Base-by-base conservation (phyloP, 2,329 filamentous ascomycete species). In the Ceratocystis variospora region DNA sequence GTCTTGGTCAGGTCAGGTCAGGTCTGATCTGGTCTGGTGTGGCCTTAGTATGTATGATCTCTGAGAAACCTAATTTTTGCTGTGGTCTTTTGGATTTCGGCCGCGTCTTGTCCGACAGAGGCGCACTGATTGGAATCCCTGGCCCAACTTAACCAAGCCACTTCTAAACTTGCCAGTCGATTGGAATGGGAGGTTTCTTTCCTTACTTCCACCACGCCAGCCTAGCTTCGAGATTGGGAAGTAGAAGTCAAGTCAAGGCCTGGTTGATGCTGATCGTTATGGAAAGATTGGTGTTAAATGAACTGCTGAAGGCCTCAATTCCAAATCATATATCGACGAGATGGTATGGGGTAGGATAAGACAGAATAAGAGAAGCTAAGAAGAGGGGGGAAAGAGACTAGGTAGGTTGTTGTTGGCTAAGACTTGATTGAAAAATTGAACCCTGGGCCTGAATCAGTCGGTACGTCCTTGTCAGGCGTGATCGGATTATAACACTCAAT, bases 71-170 rank as follows among this genome's bases (percentile, higher is more conserved):
- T 22, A 57, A 46, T 59, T 59, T 64, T 59, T n/a, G 50, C 19
- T 45, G 22, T 55, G 50, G 17, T 64, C 28, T 57, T 57, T 64
- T 59, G 37, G 31, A 64, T 64, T 64, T 64, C 57, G 48, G 48
- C 46, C 62, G 62, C 62, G 48, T 64, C 37, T 64, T 64, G 63
- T 64, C 63, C n/a, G 63, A 64, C 63, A 64, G 62, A 64, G 46
- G 37, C 63, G 48, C 50, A 57, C 37, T 64, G 63, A 46, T 64
- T 41, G 37, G 63, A 44, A 64, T 50, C 63, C 63, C 63, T 64
- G 63, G 50, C 45, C 48, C 37, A 48, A 55, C 50, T 12, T 64
- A 31, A 19, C 53, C 33, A 44, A 55, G 50, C 63, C 63, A 45
- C 63, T 59, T 64, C 63, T 25, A 17, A 22, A 44, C 44, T 45